These are phyloP conservation scores for Fusarium nygamai DNA, from an alignment of 2,329 filamentous ascomycete species.

Conservation along the genomic window DNA sequence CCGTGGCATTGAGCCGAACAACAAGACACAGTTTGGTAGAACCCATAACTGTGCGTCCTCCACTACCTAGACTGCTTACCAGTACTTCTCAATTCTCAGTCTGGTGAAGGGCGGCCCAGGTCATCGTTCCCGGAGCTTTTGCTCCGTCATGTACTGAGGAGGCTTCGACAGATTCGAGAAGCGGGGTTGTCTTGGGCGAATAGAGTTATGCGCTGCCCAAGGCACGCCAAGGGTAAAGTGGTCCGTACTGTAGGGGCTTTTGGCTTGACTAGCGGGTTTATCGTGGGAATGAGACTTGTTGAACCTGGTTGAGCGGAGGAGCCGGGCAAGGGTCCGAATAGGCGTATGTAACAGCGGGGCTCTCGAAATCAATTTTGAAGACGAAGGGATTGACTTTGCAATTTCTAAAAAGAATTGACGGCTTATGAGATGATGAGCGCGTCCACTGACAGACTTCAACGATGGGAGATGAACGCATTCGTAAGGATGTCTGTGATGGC, in stretches of 20 bases:
- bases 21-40: background rate
- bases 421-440: background rate
- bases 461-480: background rate
- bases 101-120: background rate
- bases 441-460: too few relatives aligned
- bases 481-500: background rate
- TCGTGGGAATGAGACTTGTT: conserved; percentile 16
- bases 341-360: background rate
- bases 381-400: background rate
- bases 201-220: background rate
- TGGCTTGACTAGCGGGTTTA: conserved; percentile 30
- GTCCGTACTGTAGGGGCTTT: background rate
- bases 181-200: background rate
- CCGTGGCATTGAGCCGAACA: background rate
- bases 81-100: background rate
- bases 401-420: background rate
- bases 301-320: background rate
- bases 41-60: background rate
- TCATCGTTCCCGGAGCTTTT: conserved; percentile 14
- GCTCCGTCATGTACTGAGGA: background rate
- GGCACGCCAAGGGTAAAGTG: background rate
- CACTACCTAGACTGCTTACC: background rate
- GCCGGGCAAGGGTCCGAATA: conserved; percentile 17
- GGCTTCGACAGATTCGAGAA: background rate
- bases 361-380: background rate